Evolutionary conservation across 768 basidiomycete genomes (phyloP).

Genomic region (Serendipita sp.): DNA sequence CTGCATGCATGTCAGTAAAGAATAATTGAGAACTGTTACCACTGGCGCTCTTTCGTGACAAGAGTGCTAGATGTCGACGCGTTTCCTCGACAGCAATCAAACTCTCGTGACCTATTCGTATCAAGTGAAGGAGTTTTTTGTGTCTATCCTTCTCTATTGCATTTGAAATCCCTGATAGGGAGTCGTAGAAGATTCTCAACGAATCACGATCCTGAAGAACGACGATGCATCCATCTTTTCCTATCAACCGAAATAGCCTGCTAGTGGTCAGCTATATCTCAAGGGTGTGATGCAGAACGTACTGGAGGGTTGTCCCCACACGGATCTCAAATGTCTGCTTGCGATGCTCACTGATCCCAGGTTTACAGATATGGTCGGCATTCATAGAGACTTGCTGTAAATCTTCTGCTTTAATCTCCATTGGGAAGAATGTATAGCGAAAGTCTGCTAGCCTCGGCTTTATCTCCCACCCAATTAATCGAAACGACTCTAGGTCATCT

Average conservation of each 20-base stretch:
- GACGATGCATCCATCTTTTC: constrained; percentile 25
- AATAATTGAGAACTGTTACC: neutral
- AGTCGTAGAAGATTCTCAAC: constrained; percentile 29
- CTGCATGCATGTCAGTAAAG: neutral
- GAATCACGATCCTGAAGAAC: constrained; percentile 21
- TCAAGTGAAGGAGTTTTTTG: constrained; percentile 18
- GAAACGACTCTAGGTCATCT: neutral
- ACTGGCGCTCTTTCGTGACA: neutral
- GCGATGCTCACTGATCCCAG: neutral
- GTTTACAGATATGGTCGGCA: neutral
- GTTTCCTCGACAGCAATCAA: constrained; percentile 36
- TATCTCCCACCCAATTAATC: neutral
- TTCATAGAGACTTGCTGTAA: constrained; percentile 13
- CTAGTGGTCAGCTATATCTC: neutral
- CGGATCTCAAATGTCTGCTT: constrained; percentile 14
- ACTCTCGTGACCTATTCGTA: constrained; percentile 31
- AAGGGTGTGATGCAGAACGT: constrained; percentile 8
- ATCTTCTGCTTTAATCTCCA: neutral
- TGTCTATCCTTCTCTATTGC: constrained; percentile 14
- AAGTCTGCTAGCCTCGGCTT: neutral
- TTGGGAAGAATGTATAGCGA: neutral
- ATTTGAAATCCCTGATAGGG: constrained; percentile 15
- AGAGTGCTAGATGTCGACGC: constrained; percentile 29
- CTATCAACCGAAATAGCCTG: constrained; percentile 27
- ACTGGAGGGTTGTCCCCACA: constrained; percentile 20